phyloP scores from a whole-genome alignment of 352 stramenopile genomes.

The Phytophthora fragariaefolia region DNA sequence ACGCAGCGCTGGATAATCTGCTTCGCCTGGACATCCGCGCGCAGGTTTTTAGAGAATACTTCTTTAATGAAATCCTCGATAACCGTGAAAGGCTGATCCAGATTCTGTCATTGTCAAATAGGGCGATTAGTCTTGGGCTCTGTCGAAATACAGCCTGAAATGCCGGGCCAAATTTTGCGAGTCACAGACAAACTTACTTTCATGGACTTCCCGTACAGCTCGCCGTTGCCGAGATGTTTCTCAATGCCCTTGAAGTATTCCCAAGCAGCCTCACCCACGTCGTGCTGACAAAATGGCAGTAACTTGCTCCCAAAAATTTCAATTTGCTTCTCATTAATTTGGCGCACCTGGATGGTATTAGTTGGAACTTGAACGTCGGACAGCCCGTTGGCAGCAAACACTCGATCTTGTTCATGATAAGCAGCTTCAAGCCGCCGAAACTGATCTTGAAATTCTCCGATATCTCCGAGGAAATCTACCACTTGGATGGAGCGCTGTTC shows the following conservation, averaged over 20 bases:
- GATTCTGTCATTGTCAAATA: too few relatives aligned
- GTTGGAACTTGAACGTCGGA: background rate
- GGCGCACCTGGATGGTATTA: slow-evolving; percentile 17
- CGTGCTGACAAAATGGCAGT: slow-evolving; percentile 24
- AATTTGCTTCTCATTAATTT: slow-evolving; percentile 14
- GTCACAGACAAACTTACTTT: slow-evolving; percentile 10
- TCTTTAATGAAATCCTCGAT: slow-evolving; percentile 27
- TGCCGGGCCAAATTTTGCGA: too few relatives aligned
- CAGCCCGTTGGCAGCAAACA: slow-evolving; percentile 27
- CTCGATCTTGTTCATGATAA: slow-evolving; percentile 31
- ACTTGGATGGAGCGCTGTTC: slow-evolving; percentile 1
- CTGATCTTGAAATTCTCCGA: slow-evolving; percentile 31
- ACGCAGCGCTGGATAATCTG: slow-evolving; percentile 24
- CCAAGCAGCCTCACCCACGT: slow-evolving; percentile 24
- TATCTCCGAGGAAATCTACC: slow-evolving; percentile 21
- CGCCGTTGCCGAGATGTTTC: slow-evolving; percentile 26
- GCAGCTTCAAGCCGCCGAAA: slow-evolving; percentile 25
- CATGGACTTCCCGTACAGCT: slow-evolving; percentile 18
- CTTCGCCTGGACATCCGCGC: slow-evolving; percentile 22
- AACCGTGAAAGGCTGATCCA: slow-evolving; percentile 23
- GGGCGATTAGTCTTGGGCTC: too few relatives aligned
- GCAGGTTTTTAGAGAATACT: slow-evolving; percentile 17
- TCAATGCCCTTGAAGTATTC: slow-evolving; percentile 30
- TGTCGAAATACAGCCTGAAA: too few relatives aligned
- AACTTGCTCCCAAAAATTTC: slow-evolving; percentile 26